phyloP scores from a whole-genome alignment of 2,329 filamentous ascomycete genomes.

The Fusarium zealandicum region DNA sequence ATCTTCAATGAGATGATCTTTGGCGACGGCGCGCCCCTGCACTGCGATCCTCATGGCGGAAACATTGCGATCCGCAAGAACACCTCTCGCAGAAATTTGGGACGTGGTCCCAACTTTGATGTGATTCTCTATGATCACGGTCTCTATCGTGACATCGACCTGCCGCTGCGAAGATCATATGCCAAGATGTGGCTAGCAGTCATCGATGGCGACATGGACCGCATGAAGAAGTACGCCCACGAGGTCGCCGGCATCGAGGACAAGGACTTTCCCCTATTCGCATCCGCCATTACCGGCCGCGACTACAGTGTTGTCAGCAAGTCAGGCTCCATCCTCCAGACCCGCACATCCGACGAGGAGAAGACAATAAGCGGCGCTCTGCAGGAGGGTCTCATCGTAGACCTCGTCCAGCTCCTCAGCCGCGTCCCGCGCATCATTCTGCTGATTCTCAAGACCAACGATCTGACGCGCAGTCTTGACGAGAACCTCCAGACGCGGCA shows the following conservation, averaged over 20 bases:
- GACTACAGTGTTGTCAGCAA: conserved; percentile 80
- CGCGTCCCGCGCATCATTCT: conserved; percentile 91
- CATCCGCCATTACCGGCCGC: conserved; percentile 92
- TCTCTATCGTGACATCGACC: conserved; percentile 90
- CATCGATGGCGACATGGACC: conserved; percentile 82
- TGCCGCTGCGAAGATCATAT: conserved; percentile 80
- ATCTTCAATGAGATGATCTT: conserved; percentile 99
- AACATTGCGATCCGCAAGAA: conserved; percentile 93
- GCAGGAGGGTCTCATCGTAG: conserved; percentile 85
- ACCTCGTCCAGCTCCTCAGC: conserved; percentile 86
- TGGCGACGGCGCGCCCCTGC: conserved; percentile 82
- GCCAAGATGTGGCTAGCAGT: conserved; percentile 98
- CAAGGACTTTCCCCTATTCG: conserved; percentile 92
- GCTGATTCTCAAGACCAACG: conserved; percentile 96
- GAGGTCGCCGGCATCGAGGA: conserved; percentile 90
- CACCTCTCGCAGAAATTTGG: conserved; percentile 57
- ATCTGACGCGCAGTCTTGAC: conserved; percentile 90
- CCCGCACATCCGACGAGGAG: conserved; percentile 78
- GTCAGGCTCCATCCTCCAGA: conserved; percentile 62
- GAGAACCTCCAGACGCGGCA: conserved; percentile 82
- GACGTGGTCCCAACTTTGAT: conserved; percentile 79
- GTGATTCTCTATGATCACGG: conserved; percentile 97
- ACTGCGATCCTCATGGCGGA: conserved; percentile 96
- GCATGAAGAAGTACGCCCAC: conserved; percentile 87
- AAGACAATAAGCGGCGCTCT: conserved; percentile 84